phyloP scores from a whole-genome alignment of 2,329 filamentous ascomycete genomes.

The Penicillium janthinellum region DNA sequence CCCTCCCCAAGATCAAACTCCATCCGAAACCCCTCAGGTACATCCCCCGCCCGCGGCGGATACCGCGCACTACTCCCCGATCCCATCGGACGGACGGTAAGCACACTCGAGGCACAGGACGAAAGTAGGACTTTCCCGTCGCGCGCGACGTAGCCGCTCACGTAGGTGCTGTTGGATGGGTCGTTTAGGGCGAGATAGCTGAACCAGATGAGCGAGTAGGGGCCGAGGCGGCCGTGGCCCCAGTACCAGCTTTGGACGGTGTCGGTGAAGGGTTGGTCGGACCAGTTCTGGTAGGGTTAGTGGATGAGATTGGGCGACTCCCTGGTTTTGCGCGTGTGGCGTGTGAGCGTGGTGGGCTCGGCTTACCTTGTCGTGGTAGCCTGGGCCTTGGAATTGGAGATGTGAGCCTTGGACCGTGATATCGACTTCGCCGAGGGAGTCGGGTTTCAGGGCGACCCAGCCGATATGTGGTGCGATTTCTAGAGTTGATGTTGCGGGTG shows the following conservation, averaged over 20 bases:
- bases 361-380: slow-evolving; percentile 50
- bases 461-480: slow-evolving; percentile 37
- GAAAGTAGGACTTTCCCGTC: slow-evolving; percentile 32
- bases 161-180: slow-evolving; percentile 29
- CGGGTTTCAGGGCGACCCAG: slow-evolving; percentile 44
- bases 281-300: slow-evolving; percentile 45
- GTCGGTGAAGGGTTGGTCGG: slow-evolving; percentile 38
- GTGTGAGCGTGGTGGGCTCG: not conserved
- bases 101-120: slow-evolving; percentile 23
- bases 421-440: slow-evolving; percentile 35
- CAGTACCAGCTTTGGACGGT: slow-evolving; percentile 46
- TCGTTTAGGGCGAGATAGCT: slow-evolving; percentile 30
- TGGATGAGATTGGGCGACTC: not conserved
- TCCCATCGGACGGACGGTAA: slow-evolving; percentile 17
- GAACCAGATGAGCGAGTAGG: slow-evolving; percentile 51
- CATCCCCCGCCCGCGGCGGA: slow-evolving; percentile 21
- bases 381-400: slow-evolving; percentile 41
- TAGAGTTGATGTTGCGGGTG: slow-evolving; percentile 4
- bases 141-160: slow-evolving; percentile 35
- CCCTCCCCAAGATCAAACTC: slow-evolving; percentile 20
- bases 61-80: slow-evolving; percentile 15
- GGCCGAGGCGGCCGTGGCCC: slow-evolving; percentile 48
- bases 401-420: slow-evolving; percentile 32
- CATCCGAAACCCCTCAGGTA: slow-evolving; percentile 18
- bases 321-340: not conserved